Evolutionary conservation across 306 rosid species (phyloP).

Genomic region (Trifolium subterraneum): DNA sequence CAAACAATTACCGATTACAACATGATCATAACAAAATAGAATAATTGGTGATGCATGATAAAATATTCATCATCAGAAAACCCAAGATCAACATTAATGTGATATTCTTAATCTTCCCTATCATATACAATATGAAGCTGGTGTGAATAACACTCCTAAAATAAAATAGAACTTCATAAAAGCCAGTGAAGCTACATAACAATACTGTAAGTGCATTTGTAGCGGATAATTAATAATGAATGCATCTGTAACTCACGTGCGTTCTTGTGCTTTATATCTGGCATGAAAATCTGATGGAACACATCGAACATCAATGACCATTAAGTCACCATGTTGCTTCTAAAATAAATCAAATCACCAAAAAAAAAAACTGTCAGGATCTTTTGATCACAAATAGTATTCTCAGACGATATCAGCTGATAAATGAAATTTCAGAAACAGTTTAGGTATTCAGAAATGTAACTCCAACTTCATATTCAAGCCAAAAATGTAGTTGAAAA

Average conservation of each 20-base stretch:
- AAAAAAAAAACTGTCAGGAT: slow-evolving; percentile 35
- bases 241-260: slow-evolving; percentile 58
- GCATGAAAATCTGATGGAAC: slow-evolving; percentile 87
- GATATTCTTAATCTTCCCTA: slow-evolving; percentile 14
- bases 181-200: slow-evolving; percentile 30
- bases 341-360: slow-evolving; percentile 44
- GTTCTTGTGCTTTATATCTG: slow-evolving; percentile 89
- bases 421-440: slow-evolving; percentile 26
- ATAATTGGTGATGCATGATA: slow-evolving; percentile 9
- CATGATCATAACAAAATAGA: slow-evolving; percentile 24
- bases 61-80: slow-evolving; percentile 8
- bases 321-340: slow-evolving; percentile 81
- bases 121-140: not conserved
- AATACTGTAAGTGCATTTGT: not conserved
- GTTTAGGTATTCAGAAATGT: slow-evolving; percentile 6
- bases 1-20: slow-evolving; percentile 17
- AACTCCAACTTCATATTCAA: slow-evolving; percentile 26
- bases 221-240: not conserved
- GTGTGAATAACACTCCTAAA: not conserved
- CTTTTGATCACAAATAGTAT: slow-evolving; percentile 16
- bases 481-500: slow-evolving; percentile 2
- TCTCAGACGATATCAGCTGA: slow-evolving; percentile 16
- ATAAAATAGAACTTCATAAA: slow-evolving; percentile 4
- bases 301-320: slow-evolving; percentile 74
- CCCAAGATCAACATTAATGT: slow-evolving; percentile 19